A percentile compares a stretch with the other conserved stretches of the same genome.
phyloP scores from a whole-genome alignment of 164 flowering plant genomes.

The Aristolochia californica region DNA sequence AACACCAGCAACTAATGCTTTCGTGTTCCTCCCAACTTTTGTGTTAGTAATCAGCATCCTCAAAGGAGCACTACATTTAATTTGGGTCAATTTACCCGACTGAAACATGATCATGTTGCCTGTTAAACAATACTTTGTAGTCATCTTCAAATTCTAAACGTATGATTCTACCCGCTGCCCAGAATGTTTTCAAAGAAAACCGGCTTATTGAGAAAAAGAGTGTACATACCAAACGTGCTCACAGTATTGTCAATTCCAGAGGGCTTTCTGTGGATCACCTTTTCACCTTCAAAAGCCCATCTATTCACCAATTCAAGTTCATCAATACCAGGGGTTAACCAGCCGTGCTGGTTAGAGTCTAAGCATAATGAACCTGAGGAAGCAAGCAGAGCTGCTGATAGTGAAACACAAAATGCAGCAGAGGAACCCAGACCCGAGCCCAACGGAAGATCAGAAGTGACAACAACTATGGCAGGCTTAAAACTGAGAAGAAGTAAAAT shows the following conservation, averaged over 20 bases:
- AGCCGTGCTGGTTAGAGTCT: slow-evolving; percentile 44
- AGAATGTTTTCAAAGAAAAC: too few species aligned
- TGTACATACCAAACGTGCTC: slow-evolving; percentile 87
- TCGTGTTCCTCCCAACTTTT: slow-evolving; percentile 91
- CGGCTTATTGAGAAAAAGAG: background rate
- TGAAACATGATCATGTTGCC: slow-evolving; percentile 90
- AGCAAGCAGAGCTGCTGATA: slow-evolving; percentile 71
- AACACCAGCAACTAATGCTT: slow-evolving; percentile 89
- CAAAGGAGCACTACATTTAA: slow-evolving; percentile 56
- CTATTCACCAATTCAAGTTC: slow-evolving; percentile 73
- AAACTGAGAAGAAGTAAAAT: slow-evolving; percentile 30
- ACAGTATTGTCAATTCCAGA: slow-evolving; percentile 97
- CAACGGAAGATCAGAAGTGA: slow-evolving; percentile 83
- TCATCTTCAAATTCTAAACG: background rate
- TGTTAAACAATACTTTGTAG: slow-evolving; percentile 2
- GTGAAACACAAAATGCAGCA: slow-evolving; percentile 85
- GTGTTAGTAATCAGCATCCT: slow-evolving; percentile 91
- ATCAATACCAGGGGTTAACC: slow-evolving; percentile 45
- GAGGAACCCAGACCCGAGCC: slow-evolving; percentile 98
- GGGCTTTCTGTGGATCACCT: slow-evolving; percentile 92
- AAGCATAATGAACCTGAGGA: slow-evolving; percentile 34
- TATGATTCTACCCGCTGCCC: background rate
- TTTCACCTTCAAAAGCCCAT: slow-evolving; percentile 99
- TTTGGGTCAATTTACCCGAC: slow-evolving; percentile 50
- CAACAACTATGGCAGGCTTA: slow-evolving; percentile 61